These are phyloP conservation scores for Beauveria bassiana DNA, from an alignment of 2,329 filamentous ascomycete species.

Conservation along the genomic window DNA sequence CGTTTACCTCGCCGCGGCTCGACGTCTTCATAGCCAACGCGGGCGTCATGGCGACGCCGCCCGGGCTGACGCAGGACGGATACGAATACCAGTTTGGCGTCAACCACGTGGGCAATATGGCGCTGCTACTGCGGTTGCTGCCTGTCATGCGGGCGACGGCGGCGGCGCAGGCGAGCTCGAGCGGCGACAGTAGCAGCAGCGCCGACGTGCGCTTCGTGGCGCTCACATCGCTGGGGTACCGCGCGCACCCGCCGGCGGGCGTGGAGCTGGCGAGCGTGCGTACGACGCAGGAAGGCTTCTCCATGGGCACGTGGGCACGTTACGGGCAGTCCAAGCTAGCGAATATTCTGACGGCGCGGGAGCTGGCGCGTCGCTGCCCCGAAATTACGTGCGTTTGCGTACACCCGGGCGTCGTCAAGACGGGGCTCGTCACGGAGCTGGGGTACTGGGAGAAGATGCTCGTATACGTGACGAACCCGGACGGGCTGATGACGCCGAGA, in stretches of 20 bases:
- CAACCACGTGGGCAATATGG: constrained; percentile 26
- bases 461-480: constrained; percentile 18
- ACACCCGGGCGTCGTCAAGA: constrained; percentile 38
- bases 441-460: constrained; percentile 19
- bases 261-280: constrained; percentile 22
- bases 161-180: constrained; percentile 1
- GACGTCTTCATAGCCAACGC: constrained; percentile 33
- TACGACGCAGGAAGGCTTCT: constrained; percentile 18
- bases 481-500: constrained; percentile 18
- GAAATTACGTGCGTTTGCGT: constrained; percentile 35
- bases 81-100: constrained; percentile 28
- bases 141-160: constrained; percentile 18
- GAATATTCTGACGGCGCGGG: constrained; percentile 37
- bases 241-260: constrained; percentile 19
- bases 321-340: constrained; percentile 46
- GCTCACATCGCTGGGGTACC: constrained; percentile 22
- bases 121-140: constrained; percentile 27
- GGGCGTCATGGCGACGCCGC: constrained; percentile 26
- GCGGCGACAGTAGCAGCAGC: not conserved
- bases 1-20: constrained; percentile 32
- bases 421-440: constrained; percentile 20
- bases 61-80: constrained; percentile 24
- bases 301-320: constrained; percentile 31
- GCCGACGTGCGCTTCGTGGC: constrained; percentile 18
- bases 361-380: constrained; percentile 36